Base-by-base conservation (phyloP, 495 filamentous ascomycete species). In the Tuber magnatum region DNA sequence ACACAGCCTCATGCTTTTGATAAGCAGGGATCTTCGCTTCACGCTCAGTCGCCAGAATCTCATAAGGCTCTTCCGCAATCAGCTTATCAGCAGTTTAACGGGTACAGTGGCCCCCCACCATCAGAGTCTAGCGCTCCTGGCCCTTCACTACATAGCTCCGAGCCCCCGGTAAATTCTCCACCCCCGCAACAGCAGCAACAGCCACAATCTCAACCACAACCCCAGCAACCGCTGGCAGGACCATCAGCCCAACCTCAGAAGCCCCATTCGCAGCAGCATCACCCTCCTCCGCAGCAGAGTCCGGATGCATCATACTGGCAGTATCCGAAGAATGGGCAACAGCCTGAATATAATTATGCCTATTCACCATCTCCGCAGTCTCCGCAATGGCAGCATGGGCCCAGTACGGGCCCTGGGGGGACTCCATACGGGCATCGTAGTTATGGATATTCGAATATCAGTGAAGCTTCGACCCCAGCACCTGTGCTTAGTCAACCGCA, bases 281-380 rank as follows among this genome's bases (percentile, higher is more conserved):
- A 69, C 32, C 70, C 69, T 32, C 69, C 72, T 74, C 69, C 71
- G 40, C 75, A 76, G 28, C 73, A 71, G 41, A 65, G 69, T 20
- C 73, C 68, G 43, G 71, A 80, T 24, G 75, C 73, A 35, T 75
- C 80, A 40, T 74, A 81, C 20, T 79, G 75, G 80, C 76, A 81
- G 51, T 79, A 76, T 65, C 76, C 72, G 8, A 75, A 81, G 68
- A 51, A 71, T 32, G 76, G 68, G 35, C 80, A 82, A 73, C 75
- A 75, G 35, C 70, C 80, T 46, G 80, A 79, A 61, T 77, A 82
- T 46, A 80, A 80, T 24, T 81, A 92, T 51, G 83, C 88, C 56
- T 91, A 93, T 81, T 90, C 91, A 68, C 84, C 86, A 1, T 92
- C 87, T 71, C 89, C 89, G 43, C 89, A 89, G 78, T 87, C 91